These are phyloP conservation scores for Zasmidium cellare DNA, from an alignment of 2,329 filamentous ascomycete genomes.

Conservation along the genomic window DNA sequence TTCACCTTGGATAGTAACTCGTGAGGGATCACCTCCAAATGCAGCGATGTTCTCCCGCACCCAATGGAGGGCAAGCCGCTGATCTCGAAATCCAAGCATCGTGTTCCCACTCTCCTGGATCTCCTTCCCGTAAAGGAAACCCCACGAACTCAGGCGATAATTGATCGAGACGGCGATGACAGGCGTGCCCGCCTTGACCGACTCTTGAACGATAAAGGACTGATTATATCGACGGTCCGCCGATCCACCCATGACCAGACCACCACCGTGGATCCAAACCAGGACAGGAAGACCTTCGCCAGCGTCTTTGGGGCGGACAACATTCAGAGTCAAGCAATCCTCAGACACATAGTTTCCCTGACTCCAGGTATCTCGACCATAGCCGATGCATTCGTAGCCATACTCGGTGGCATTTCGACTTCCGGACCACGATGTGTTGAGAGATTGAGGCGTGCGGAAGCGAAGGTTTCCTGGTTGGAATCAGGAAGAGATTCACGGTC, in stretches of 20 bases:
- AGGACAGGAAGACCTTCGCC: constrained; percentile 21
- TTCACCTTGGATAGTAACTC: constrained; percentile 31
- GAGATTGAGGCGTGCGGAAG: constrained; percentile 51
- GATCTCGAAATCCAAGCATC: constrained; percentile 39
- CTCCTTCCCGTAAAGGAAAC: constrained; percentile 62
- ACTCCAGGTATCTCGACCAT: constrained; percentile 38
- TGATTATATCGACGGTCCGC: constrained; percentile 30
- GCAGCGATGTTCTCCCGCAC: constrained; percentile 35
- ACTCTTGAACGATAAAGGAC: constrained; percentile 31
- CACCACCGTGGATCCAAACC: constrained; percentile 29
- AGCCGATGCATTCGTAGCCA: constrained; percentile 52
- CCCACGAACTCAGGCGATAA: constrained; percentile 66
- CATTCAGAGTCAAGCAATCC: constrained; percentile 28
- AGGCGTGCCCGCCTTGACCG: constrained; percentile 27
- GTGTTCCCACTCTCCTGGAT: constrained; percentile 56
- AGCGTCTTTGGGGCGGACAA: constrained; percentile 18
- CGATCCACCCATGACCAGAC: constrained; percentile 23
- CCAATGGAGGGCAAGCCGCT: constrained; percentile 44
- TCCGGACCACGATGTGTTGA: constrained; percentile 50
- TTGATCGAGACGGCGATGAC: constrained; percentile 62
- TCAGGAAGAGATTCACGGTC: too few species aligned
- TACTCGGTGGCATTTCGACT: constrained; percentile 47
- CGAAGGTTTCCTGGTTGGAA: constrained; percentile 56
- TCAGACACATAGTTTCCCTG: constrained; percentile 28
- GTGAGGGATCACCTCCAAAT: constrained; percentile 29